phyloP scores from a whole-genome alignment of 192 early-diverging fungal species.

The Piromyces sp. region DNA sequence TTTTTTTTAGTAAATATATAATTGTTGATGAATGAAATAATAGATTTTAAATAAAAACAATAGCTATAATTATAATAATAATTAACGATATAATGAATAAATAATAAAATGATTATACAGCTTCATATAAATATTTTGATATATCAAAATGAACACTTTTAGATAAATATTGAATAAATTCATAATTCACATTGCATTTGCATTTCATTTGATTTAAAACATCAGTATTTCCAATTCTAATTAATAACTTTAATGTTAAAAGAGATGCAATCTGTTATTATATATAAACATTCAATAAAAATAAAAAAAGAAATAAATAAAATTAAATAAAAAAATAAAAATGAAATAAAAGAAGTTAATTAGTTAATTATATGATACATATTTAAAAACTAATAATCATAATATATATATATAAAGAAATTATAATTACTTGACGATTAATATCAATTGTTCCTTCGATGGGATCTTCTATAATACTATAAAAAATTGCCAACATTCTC shows the following conservation, averaged over 20 bases:
- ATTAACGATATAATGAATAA: too few species aligned
- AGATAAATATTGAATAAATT: conserved; percentile 52
- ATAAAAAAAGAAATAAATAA: not conserved
- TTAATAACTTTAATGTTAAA: conserved; percentile 55
- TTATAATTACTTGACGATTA: conserved; percentile 26
- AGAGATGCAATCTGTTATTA: conserved; percentile 63
- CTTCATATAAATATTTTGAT: conserved; percentile 57
- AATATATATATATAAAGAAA: too few species aligned
- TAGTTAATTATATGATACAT: too few species aligned
- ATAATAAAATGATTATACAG: not conserved
- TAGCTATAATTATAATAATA: too few species aligned
- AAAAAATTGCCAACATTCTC: conserved; percentile 92
- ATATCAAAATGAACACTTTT: conserved; percentile 71
- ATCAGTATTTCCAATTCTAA: conserved; percentile 48
- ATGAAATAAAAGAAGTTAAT: too few species aligned
- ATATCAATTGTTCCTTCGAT: conserved; percentile 61
- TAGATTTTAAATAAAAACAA: too few species aligned
- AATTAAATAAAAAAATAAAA: too few species aligned
- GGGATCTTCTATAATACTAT: conserved; percentile 58
- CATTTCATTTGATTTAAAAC: conserved; percentile 67
- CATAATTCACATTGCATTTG: conserved; percentile 76
- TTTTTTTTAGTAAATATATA: too few species aligned
- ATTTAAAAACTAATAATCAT: too few species aligned
- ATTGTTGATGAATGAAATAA: too few species aligned
- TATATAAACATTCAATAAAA: conserved; percentile 1